Evolutionary conservation across 441 rosid species (phyloP).

Genomic region (Mallotus japonicus): DNA sequence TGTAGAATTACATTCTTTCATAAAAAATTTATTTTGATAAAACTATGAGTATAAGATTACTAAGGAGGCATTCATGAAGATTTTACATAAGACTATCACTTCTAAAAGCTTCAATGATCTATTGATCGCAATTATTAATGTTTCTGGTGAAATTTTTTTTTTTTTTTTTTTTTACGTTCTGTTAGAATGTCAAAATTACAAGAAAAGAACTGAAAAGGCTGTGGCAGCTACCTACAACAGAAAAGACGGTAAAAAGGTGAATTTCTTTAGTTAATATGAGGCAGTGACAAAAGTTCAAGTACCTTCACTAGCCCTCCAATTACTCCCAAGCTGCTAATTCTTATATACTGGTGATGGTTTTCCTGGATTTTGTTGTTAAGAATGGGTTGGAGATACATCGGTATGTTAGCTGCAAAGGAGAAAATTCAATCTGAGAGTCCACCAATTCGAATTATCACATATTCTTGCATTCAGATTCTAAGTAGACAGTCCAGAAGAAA

Average conservation of each 20-base stretch:
- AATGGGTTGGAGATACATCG: conserved; percentile 73
- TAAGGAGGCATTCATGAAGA: not conserved
- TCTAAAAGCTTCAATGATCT: not conserved
- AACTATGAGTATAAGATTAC: not conserved
- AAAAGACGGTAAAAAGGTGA: not conserved
- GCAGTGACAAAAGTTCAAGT: conserved; percentile 36
- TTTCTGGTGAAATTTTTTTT: not conserved
- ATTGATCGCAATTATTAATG: not conserved
- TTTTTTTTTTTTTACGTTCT: too few relatives aligned
- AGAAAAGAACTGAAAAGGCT: not conserved
- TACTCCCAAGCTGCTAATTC: conserved; percentile 90
- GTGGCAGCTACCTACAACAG: not conserved
- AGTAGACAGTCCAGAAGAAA: not conserved
- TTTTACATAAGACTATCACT: not conserved
- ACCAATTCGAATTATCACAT: too few relatives aligned
- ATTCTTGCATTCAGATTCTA: not conserved
- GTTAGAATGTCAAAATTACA: not conserved
- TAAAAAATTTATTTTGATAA: not conserved
- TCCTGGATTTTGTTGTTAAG: conserved; percentile 74
- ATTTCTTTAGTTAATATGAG: not conserved
- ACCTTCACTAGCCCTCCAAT: conserved; percentile 95
- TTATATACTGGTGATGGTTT: conserved; percentile 70
- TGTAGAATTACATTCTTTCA: not conserved
- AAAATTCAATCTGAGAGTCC: not conserved
- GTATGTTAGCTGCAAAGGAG: conserved; percentile 70